A percentile compares a stretch with the other conserved stretches of the same genome.
Evolutionary conservation across 805 yeast species (phyloP).

Genomic region (Lipomyces lipofer): DNA sequence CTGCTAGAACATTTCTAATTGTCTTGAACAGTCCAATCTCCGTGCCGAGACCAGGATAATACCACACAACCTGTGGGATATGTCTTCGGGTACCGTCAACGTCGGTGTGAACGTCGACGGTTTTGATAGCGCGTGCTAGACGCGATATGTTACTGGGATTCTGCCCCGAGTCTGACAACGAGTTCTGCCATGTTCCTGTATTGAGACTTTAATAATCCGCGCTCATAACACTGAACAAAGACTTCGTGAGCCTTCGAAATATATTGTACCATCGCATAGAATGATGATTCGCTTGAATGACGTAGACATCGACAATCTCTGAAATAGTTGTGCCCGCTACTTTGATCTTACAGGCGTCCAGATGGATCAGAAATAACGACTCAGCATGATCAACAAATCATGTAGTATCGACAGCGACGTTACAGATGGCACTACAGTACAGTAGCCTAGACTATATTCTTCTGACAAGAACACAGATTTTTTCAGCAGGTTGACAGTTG

Average conservation of each 20-base stretch:
- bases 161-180: constrained; percentile 3
- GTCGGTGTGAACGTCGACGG: background rate
- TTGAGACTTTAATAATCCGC: no score
- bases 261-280: background rate
- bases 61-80: constrained; percentile 13
- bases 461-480: no score
- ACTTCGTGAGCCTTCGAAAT: background rate
- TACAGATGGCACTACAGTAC: no score
- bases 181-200: constrained; percentile 25
- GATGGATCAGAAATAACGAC: no score
- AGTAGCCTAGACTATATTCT: no score
- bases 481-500: no score
- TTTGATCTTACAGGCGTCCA: no score
- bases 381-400: no score
- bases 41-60: constrained; percentile 21
- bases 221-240: no score
- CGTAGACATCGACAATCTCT: no score
- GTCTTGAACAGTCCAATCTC: background rate
- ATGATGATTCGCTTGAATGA: background rate
- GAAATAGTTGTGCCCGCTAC: background rate
- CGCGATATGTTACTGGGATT: constrained; percentile 22
- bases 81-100: background rate
- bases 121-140: constrained; percentile 19
- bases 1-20: background rate
- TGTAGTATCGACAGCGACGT: no score